These are phyloP conservation scores for Penicillium sp. DNA, from an alignment of 2,329 filamentous ascomycete genomes.

Conservation along the genomic window DNA sequence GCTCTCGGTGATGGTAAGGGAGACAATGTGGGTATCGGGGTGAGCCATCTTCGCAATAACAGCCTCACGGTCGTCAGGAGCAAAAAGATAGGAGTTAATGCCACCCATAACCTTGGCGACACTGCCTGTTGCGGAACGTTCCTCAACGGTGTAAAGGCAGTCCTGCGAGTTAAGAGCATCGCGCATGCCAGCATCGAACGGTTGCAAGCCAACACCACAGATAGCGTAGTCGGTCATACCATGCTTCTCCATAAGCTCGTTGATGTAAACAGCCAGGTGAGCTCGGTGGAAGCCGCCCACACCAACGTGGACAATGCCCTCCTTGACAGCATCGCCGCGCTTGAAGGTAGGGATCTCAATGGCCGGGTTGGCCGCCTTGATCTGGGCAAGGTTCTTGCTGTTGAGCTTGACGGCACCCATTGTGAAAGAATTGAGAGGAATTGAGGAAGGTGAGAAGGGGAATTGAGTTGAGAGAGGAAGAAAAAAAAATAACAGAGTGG, in stretches of 20 bases:
- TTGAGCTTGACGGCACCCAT: conserved; percentile 46
- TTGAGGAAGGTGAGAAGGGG: conserved; percentile 4
- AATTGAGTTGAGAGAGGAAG: background rate
- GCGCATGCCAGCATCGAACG: conserved; percentile 57
- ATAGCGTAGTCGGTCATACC: conserved; percentile 54
- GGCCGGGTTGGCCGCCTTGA: conserved; percentile 31
- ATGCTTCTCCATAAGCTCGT: conserved; percentile 54
- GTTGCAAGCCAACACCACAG: conserved; percentile 57
- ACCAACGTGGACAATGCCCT: conserved; percentile 60
- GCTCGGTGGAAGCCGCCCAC: conserved; percentile 61
- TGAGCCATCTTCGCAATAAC: conserved; percentile 61
- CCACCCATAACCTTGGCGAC: conserved; percentile 54
- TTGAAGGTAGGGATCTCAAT: conserved; percentile 51
- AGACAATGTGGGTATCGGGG: conserved; percentile 59
- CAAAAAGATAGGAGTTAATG: conserved; percentile 59
- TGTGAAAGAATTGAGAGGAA: conserved; percentile 22
- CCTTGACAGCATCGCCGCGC: conserved; percentile 51
- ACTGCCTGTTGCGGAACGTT: conserved; percentile 58
- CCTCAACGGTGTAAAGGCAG: conserved; percentile 58
- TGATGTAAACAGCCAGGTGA: conserved; percentile 58
- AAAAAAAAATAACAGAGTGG: background rate
- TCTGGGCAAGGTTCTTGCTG: conserved; percentile 45
- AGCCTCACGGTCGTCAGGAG: conserved; percentile 56
- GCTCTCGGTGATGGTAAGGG: conserved; percentile 60
- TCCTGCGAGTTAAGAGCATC: conserved; percentile 56